Base-by-base conservation (phyloP, 2,329 filamentous ascomycete genomes). In the Trichoderma sp. region DNA sequence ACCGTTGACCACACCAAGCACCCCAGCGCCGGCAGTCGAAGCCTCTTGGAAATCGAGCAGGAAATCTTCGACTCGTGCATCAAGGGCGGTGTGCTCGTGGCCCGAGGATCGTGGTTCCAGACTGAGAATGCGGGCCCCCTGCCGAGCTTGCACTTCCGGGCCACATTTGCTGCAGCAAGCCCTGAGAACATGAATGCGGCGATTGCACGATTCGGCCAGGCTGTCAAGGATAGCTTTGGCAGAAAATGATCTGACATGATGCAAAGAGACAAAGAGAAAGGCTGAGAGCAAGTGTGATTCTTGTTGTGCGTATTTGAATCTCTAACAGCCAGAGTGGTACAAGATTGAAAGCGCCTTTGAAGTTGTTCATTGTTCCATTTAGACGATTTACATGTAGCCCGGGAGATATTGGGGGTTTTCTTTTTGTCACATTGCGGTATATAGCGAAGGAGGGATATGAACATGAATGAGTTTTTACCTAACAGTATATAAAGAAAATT, bases 51-150 rank as follows among this genome's bases (percentile, higher is more conserved):
- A 43, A 85, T 99, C 53, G 96, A 99, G 80, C 90, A 97, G 74
- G 89, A 92, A 68, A 93, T 99, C 56, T 98, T 97, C 84, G 80
- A 92, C 74, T 84, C 87, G 0, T 90, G 90, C 72, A 90, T 97
- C 68, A 87, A 89, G 4, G 87, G 91, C 74, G 91, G 92, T 27
- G 92, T 96, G 5, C 85, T 99, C 57, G 85, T 96, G 2, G 93
- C 92, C 70, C 87, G 92, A 59, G 96, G 96, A 4, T 94, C 90
- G 59, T 99, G 94, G 94, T 99, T 98, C 85, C 87, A 89, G 70
- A 92, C 94, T 0, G 91, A 96, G 77, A 86, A 85, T 55, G 84
- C 87, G 59, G 84, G 83, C 76, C 84, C 81, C 4, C 84, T 84
- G 10, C 83, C 84, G 13, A 90, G 89, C 33, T 84, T 97, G 80